phyloP scores from a whole-genome alignment of 2,329 filamentous ascomycete genomes.

The Alternaria triticimaculans region DNA sequence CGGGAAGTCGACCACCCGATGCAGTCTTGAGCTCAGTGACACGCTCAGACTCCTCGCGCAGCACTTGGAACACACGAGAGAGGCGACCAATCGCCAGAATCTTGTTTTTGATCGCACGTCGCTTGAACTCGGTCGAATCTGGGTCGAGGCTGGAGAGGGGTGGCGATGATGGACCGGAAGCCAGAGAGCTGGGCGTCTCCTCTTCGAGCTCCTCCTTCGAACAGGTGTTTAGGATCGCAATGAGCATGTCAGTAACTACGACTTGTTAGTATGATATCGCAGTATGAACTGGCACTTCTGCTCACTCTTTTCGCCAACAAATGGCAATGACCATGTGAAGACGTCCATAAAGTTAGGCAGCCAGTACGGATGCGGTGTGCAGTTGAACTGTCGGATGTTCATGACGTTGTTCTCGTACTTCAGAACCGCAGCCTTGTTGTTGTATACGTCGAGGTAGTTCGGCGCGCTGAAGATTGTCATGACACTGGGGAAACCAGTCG shows the following conservation, averaged over 20 bases:
- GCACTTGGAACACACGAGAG: conserved; percentile 96
- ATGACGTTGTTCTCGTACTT: conserved; percentile 99
- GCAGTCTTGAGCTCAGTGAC: conserved; percentile 98
- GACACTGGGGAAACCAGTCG: conserved; percentile 96
- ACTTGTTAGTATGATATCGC: conserved; percentile 23
- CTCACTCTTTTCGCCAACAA: conserved; percentile 88
- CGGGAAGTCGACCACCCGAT: conserved; percentile 87
- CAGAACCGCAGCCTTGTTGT: conserved; percentile 98
- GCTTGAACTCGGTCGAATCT: conserved; percentile 91
- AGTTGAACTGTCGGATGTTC: conserved; percentile 99
- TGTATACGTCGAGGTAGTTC: conserved; percentile 99
- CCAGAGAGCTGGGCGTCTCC: conserved; percentile 77
- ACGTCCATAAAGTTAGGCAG: conserved; percentile 99
- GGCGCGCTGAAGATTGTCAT: conserved; percentile 99
- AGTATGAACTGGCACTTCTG: not conserved
- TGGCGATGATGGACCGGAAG: conserved; percentile 76
- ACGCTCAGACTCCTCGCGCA: conserved; percentile 95
- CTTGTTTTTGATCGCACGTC: conserved; percentile 99
- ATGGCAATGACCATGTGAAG: conserved; percentile 99
- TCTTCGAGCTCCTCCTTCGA: conserved; percentile 97
- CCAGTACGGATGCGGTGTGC: conserved; percentile 99
- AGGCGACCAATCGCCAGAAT: conserved; percentile 96
- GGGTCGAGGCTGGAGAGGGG: conserved; percentile 71
- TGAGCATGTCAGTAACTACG: conserved; percentile 91
- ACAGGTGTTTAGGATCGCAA: conserved; percentile 96